Evolutionary conservation across 2,329 filamentous ascomycete genomes (phyloP), one percentile per base, ranked within the genome.

Genomic region (Ophiostoma pallidulum): DNA sequence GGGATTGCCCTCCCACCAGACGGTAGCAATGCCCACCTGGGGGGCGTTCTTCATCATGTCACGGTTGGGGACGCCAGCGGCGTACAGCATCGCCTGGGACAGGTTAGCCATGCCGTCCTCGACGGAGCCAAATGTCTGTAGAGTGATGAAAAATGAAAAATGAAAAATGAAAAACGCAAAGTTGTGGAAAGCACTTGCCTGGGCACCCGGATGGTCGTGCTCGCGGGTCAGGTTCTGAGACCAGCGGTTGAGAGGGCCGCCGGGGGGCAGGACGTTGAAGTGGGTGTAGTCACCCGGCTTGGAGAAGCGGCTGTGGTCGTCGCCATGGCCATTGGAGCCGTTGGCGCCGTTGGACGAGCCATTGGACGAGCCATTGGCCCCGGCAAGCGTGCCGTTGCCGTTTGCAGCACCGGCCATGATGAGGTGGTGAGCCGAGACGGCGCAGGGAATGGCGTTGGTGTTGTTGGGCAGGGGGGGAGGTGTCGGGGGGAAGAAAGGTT

Each of bases 1-100:
- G 32, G 91, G 87, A 62, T 96, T 96, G 24, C 91, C 91, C 66
- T 96, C 89, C 90, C 90, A 97, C 90, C 90, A 96, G 4, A 96
- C 86, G 5, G 85, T 89, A 8, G 89, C 84, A 60, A 96, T 80
- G 49, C 91, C 91, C 22, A 97, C 86, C 54, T 97, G 91, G 12
- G 91, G 87, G 45, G 85, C 84, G 49, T 77, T 91, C 67, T 91
- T 90, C 86, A 97, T 94, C 59, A 82, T 80, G 48, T 92, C 73
- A 58, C 80, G 75, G 60, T 88, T 78, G 2, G 89, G 86, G 29
- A 97, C 85, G 20, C 91, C 91, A 8, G 91, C 89, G 13, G 86
- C 90, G 66, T 94, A 97, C 19, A 97, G 76, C 91, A 96, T 96
- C 36, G 91, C 88, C 84, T 90, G 56, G 29, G 48, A 16, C n/a